Percentiles rank a stretch among this genome's conserved stretches.
Evolutionary conservation across 495 filamentous ascomycete species (phyloP).

Genomic region (Aspergillus homomorphus): DNA sequence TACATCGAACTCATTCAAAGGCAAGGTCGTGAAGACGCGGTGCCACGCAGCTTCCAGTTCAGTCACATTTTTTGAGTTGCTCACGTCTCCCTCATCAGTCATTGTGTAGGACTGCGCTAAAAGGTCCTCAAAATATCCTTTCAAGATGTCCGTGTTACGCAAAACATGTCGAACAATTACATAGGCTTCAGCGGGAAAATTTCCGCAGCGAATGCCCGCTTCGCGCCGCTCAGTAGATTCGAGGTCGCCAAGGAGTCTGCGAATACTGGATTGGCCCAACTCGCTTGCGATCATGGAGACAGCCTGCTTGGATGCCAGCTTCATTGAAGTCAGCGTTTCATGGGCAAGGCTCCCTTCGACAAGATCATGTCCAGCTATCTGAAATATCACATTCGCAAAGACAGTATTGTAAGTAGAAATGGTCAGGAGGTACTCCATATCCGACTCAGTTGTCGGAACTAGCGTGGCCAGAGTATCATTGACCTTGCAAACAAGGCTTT

Average conservation of each 20-base stretch:
- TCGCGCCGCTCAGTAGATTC: constrained; percentile 54
- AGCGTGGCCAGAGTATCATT: constrained; percentile 27
- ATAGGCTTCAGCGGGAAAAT: constrained; percentile 59
- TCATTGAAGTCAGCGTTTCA: constrained; percentile 30
- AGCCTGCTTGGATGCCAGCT: constrained; percentile 29
- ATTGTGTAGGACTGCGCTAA: constrained; percentile 45
- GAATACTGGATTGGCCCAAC: constrained; percentile 49
- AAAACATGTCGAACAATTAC: constrained; percentile 63
- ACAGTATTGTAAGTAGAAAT: constrained; percentile 36
- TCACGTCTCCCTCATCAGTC: background rate
- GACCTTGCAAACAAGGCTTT: constrained; percentile 27
- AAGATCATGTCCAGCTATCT: constrained; percentile 39
- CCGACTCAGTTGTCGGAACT: constrained; percentile 17
- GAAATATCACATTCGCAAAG: constrained; percentile 40
- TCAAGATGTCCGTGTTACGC: constrained; percentile 33
- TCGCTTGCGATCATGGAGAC: constrained; percentile 38
- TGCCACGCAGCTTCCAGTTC: constrained; percentile 70
- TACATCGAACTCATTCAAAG: constrained; percentile 71
- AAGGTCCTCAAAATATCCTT: constrained; percentile 43
- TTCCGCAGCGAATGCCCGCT: constrained; percentile 60
- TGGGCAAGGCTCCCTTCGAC: constrained; percentile 23
- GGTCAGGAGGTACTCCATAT: constrained; percentile 19
- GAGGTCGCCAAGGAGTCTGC: constrained; percentile 60
- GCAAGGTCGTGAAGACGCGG: constrained; percentile 68
- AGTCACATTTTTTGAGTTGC: constrained; percentile 43